A percentile compares a stretch with the other conserved stretches of the same genome.
phyloP scores from a whole-genome alignment of 1,284 basidiomycete genomes.

The Ceratobasidium sp. region DNA sequence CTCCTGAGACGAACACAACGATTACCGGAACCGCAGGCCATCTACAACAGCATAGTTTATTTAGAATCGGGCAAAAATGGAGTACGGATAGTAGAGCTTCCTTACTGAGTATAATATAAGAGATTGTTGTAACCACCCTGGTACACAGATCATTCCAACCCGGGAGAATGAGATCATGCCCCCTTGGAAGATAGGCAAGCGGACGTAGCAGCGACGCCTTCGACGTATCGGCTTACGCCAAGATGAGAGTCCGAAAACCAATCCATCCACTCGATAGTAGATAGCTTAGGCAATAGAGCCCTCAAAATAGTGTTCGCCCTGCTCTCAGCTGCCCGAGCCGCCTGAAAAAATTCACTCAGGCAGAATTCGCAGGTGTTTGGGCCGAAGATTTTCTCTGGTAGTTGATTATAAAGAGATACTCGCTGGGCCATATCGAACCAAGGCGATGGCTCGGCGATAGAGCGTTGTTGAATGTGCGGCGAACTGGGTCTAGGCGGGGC shows the following conservation, averaged over 20 bases:
- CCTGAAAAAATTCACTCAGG: conserved; percentile 11
- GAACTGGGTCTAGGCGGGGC: neutral
- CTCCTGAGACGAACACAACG: no score
- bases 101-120: no score
- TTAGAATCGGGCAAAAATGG: no score
- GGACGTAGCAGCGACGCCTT: neutral
- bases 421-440: neutral
- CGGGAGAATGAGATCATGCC: no score
- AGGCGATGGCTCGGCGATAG: neutral
- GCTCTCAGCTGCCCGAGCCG: conserved; percentile 6
- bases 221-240: neutral
- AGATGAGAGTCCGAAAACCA: conserved; percentile 33
- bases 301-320: conserved; percentile 12
- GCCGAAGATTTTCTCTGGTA: conserved; percentile 9
- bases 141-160: no score
- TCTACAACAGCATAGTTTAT: no score
- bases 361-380: conserved; percentile 33
- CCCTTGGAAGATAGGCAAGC: neutral
- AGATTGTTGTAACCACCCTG: no score
- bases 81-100: no score
- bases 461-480: conserved; percentile 2
- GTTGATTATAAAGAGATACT: conserved; percentile 22
- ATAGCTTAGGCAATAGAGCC: neutral
- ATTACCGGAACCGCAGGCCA: no score
- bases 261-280: conserved; percentile 34